A percentile compares a stretch with the other conserved stretches of the same genome.
Evolutionary conservation across 106 monocot genomes (phyloP).

Genomic region (Phalaenopsis equestris): DNA sequence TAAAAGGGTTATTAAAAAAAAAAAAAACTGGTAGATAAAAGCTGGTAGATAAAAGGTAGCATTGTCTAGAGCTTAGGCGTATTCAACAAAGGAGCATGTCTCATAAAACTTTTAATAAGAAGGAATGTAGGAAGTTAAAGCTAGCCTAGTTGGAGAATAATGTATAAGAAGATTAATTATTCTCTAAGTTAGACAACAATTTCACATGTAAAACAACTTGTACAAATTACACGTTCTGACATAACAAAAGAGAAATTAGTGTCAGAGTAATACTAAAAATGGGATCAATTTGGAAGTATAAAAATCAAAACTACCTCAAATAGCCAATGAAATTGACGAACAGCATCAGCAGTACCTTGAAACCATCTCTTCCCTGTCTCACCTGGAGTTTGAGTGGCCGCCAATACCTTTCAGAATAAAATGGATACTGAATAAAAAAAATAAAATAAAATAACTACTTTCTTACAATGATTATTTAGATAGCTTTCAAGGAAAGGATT

Average conservation of each 20-base stretch:
- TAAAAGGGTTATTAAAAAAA: neutral
- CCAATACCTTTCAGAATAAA: constrained; percentile 45
- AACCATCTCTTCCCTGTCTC: constrained; percentile 80
- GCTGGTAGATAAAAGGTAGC: no score
- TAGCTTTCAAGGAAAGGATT: no score
- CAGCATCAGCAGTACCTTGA: constrained; percentile 88
- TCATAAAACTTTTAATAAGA: neutral
- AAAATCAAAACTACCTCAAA: constrained; percentile 52
- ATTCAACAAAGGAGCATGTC: no score
- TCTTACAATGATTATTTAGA: no score
- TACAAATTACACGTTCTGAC: neutral
- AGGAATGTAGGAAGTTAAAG: neutral
- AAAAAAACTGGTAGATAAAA: neutral
- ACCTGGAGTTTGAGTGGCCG: constrained; percentile 88
- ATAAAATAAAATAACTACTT: no score
- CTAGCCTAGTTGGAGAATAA: neutral
- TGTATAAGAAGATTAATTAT: neutral
- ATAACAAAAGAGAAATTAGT: neutral
- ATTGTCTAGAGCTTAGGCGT: no score
- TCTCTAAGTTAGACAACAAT: neutral
- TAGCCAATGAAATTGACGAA: constrained; percentile 92
- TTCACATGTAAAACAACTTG: neutral
- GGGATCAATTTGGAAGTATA: neutral
- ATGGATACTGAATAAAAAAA: neutral
- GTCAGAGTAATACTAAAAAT: neutral